Conservation (phyloP, 2,329 filamentous ascomycete species). For the Nectriaceae sp. region DNA sequence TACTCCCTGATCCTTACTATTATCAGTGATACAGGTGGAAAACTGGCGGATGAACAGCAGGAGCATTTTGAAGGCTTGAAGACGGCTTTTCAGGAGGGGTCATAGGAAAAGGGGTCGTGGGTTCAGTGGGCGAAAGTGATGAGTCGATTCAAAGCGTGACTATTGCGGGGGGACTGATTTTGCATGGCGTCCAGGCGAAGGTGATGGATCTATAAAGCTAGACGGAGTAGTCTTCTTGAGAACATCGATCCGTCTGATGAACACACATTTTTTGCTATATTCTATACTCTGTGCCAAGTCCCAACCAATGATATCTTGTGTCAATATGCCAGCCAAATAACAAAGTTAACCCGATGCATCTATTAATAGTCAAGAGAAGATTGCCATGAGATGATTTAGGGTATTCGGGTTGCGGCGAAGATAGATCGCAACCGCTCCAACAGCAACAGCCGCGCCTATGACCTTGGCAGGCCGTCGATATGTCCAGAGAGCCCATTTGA, state of each 20-base stretch:
- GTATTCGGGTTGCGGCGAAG: slow-evolving; percentile 51
- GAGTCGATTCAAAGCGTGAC: slow-evolving; percentile 14
- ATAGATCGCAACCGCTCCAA: slow-evolving; percentile 70
- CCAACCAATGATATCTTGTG: too few species aligned
- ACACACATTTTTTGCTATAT: slow-evolving; percentile 1
- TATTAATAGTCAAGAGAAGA: slow-evolving; percentile 27
- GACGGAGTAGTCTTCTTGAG: slow-evolving; percentile 9
- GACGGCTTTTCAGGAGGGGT: slow-evolving; percentile 52
- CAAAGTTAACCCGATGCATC: too few species aligned
- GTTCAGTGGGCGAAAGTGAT: neutral
- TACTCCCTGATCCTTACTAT: slow-evolving; percentile 95
- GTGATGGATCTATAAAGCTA: slow-evolving; percentile 15
- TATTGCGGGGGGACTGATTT: slow-evolving; percentile 15
- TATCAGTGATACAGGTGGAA: slow-evolving; percentile 75
- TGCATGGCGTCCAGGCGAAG: slow-evolving; percentile 26
- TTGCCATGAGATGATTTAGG: slow-evolving; percentile 28
- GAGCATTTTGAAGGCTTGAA: slow-evolving; percentile 72
- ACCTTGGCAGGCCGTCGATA: slow-evolving; percentile 67
- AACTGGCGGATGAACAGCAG: slow-evolving; percentile 73
- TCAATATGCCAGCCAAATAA: too few species aligned
- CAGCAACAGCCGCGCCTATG: slow-evolving; percentile 63
- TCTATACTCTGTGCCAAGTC: slow-evolving; percentile 6
- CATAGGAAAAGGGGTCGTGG: slow-evolving; percentile 10
- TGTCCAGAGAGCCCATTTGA: slow-evolving; percentile 50
- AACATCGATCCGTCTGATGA: slow-evolving; percentile 1